phyloP scores from a whole-genome alignment of 192 early-diverging fungal genomes.

The Entomortierella beljakovae region DNA sequence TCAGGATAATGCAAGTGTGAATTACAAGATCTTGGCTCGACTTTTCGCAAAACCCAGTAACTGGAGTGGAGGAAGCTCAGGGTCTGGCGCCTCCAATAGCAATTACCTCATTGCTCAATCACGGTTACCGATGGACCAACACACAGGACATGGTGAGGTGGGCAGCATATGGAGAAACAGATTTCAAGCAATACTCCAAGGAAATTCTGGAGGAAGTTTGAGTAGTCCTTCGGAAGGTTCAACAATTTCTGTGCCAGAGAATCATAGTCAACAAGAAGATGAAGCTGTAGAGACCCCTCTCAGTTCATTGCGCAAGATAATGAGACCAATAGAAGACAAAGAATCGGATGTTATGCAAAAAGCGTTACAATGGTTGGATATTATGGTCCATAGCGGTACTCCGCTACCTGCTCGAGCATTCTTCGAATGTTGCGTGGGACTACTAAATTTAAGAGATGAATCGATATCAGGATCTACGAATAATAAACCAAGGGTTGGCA shows the following conservation, averaged over 20 bases:
- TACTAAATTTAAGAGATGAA: slow-evolving; percentile 2
- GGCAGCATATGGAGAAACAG: slow-evolving; percentile 31
- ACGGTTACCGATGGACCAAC: not conserved
- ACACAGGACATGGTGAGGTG: not conserved
- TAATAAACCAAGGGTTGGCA: not conserved
- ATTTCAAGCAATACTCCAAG: slow-evolving; percentile 19
- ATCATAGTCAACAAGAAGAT: not conserved
- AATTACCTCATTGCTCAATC: not conserved
- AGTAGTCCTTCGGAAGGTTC: slow-evolving; percentile 1
- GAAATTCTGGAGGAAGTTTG: not conserved
- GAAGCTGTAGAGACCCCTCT: slow-evolving; percentile 17
- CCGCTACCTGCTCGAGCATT: slow-evolving; percentile 17
- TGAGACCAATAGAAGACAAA: not conserved
- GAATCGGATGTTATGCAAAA: not conserved
- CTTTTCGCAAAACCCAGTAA: slow-evolving; percentile 29
- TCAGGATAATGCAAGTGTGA: slow-evolving; percentile 19
- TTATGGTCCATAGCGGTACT: slow-evolving; percentile 37
- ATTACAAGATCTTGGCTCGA: slow-evolving; percentile 31
- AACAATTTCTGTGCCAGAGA: not conserved
- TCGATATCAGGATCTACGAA: not conserved
- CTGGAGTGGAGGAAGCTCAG: slow-evolving; percentile 12
- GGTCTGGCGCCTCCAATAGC: not conserved
- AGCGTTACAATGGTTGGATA: slow-evolving; percentile 21
- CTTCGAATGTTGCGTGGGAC: slow-evolving; percentile 15
- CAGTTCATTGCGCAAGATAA: slow-evolving; percentile 6